phyloP scores from a whole-genome alignment of 345 rosid genomes.

The Populus deltoides region DNA sequence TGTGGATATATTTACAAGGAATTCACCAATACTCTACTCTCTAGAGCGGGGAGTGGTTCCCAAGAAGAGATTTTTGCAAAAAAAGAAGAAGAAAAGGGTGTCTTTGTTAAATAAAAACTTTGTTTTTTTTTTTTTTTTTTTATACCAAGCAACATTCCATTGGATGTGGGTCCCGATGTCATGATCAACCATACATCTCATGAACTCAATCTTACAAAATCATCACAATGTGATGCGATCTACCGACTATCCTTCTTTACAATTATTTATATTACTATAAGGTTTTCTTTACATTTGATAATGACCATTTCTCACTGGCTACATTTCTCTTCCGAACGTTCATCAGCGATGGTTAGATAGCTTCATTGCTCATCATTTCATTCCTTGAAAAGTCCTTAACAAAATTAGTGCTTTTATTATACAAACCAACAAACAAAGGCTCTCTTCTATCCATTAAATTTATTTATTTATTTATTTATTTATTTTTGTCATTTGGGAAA shows the following conservation, averaged over 20 bases:
- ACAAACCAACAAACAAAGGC: not conserved
- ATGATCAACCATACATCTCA: constrained; percentile 32
- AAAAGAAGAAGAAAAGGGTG: not conserved
- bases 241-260: constrained; percentile 43
- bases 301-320: constrained; percentile 1
- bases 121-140: not conserved
- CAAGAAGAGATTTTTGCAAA: too few relatives aligned
- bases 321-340: constrained; percentile 10
- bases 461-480: not conserved
- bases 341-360: constrained; percentile 6
- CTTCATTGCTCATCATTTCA: constrained; percentile 3
- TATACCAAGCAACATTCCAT: constrained; percentile 13
- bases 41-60: not conserved
- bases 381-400: not conserved
- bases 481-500: too few relatives aligned
- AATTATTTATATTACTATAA: constrained; percentile 5
- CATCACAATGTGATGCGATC: constrained; percentile 65
- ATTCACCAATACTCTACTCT: not conserved
- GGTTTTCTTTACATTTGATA: not conserved
- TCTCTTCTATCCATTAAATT: not conserved
- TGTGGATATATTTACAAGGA: not conserved
- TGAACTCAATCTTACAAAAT: constrained; percentile 50
- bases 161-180: not conserved
- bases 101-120: not conserved
- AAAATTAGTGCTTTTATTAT: not conserved